A percentile compares a stretch with the other conserved stretches of the same genome.
These are phyloP conservation scores for Paramecium sonneborni DNA, from an alignment of 73 alveolate species.

Conservation along the genomic window DNA sequence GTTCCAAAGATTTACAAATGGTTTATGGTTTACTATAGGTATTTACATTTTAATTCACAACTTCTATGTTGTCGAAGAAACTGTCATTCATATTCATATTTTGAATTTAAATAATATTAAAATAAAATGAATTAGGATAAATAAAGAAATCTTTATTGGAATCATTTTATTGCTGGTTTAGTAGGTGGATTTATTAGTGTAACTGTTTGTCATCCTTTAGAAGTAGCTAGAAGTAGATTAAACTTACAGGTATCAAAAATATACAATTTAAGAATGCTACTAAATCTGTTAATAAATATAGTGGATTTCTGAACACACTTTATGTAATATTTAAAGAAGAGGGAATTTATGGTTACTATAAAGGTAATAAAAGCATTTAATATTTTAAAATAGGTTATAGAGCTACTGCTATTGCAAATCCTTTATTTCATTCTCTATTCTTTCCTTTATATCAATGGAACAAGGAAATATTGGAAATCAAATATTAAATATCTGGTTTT, in stretches of 20 bases:
- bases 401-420: slow-evolving; percentile 61
- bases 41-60: background rate
- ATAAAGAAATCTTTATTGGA: slow-evolving; percentile 29
- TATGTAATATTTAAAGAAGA: slow-evolving; percentile 49
- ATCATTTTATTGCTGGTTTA: slow-evolving; percentile 60
- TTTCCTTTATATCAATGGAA: slow-evolving; percentile 55
- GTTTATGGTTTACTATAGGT: slow-evolving; percentile 23
- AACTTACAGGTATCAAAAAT: slow-evolving; percentile 48
- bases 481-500: background rate
- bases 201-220: slow-evolving; percentile 63
- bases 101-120: background rate
- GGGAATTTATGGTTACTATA: slow-evolving; percentile 59
- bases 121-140: slow-evolving; percentile 3
- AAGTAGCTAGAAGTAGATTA: slow-evolving; percentile 62
- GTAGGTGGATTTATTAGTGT: slow-evolving; percentile 57
- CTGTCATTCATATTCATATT: slow-evolving; percentile 35
- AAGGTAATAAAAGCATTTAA: slow-evolving; percentile 29
- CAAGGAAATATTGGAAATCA: background rate
- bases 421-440: slow-evolving; percentile 58
- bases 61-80: slow-evolving; percentile 35
- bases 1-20: slow-evolving; percentile 37
- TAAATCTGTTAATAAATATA: slow-evolving; percentile 30
- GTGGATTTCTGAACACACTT: slow-evolving; percentile 53
- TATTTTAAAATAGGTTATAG: slow-evolving; percentile 30
- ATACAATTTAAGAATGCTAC: slow-evolving; percentile 46